Evolutionary conservation across 495 filamentous ascomycete genomes (phyloP).

Genomic region (Evansstolkia leycettana): DNA sequence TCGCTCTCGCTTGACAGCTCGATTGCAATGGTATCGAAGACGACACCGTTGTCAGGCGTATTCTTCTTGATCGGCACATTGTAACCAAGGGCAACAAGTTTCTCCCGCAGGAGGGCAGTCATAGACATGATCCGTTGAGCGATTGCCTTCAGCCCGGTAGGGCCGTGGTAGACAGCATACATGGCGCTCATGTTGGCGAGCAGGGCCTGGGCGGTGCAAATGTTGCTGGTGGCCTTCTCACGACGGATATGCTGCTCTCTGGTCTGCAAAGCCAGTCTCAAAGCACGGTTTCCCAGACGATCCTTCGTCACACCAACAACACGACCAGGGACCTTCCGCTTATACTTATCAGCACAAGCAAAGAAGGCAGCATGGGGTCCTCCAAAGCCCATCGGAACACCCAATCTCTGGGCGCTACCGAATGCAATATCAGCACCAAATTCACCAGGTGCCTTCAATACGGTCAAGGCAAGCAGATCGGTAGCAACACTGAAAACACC

Average conservation of each 20-base stretch:
- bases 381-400: slow-evolving; percentile 88
- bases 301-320: slow-evolving; percentile 92
- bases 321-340: slow-evolving; percentile 92
- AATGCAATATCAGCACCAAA: slow-evolving; percentile 97
- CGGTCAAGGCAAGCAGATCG: slow-evolving; percentile 80
- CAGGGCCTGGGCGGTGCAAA: slow-evolving; percentile 92
- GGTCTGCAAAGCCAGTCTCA: slow-evolving; percentile 83
- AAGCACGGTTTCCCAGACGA: slow-evolving; percentile 70
- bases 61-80: slow-evolving; percentile 44
- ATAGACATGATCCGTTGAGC: slow-evolving; percentile 64
- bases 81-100: slow-evolving; percentile 54
- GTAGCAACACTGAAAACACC: slow-evolving; percentile 83
- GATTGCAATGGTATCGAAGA: slow-evolving; percentile 79
- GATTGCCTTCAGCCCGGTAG: slow-evolving; percentile 71
- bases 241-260: slow-evolving; percentile 94
- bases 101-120: slow-evolving; percentile 57
- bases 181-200: slow-evolving; percentile 96
- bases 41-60: slow-evolving; percentile 32
- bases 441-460: slow-evolving; percentile 85
- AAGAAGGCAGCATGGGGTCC: slow-evolving; percentile 98
- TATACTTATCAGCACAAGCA: slow-evolving; percentile 81
- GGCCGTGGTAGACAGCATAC: slow-evolving; percentile 96
- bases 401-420: slow-evolving; percentile 88
- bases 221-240: slow-evolving; percentile 98
- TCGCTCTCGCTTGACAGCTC: slow-evolving; percentile 37